phyloP scores from a whole-genome alignment of 805 yeast genomes.

The Schwanniomyces vanrijiae region DNA sequence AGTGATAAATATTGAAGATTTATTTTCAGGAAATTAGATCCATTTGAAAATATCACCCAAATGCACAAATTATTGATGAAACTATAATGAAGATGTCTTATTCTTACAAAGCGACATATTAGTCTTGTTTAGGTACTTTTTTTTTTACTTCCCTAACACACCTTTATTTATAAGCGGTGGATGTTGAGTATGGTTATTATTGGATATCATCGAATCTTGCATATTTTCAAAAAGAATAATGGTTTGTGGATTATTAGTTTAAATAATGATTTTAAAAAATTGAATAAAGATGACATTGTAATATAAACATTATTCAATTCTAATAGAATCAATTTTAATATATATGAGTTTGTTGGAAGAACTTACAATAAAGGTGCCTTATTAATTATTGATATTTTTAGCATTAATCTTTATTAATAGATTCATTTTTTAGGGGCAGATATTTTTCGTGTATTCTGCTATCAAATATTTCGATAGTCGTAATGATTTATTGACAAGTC shows the following conservation, averaged over 20 bases:
- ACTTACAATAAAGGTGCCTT: conserved; percentile 80
- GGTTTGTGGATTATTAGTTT: conserved; percentile 52
- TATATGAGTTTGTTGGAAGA: conserved; percentile 58
- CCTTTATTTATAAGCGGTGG: conserved; percentile 69
- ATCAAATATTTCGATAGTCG: conserved; percentile 97
- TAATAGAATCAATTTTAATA: conserved; percentile 63
- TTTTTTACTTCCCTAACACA: conserved; percentile 72
- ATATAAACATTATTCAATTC: conserved; percentile 91
- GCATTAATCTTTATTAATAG: conserved; percentile 88
- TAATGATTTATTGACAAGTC: conserved; percentile 84
- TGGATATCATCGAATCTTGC: conserved; percentile 74
- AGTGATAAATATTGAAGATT: conserved; percentile 22
- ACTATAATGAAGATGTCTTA: conserved; percentile 59
- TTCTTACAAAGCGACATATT: conserved; percentile 67
- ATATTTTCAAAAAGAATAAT: conserved; percentile 59
- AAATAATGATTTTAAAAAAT: conserved; percentile 42
- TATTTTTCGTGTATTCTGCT: conserved; percentile 86
- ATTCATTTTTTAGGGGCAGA: conserved; percentile 88
- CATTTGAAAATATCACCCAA: conserved; percentile 81
- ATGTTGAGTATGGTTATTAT: conserved; percentile 80
- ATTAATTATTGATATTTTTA: conserved; percentile 72
- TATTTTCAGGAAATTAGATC: neutral
- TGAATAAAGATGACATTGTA: conserved; percentile 69
- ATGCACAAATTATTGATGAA: conserved; percentile 64
- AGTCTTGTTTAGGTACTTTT: conserved; percentile 81